Evolutionary conservation across 352 stramenopile species (phyloP), one percentile per base, ranked within the genome.

Genomic region (Globisporangium lucens): DNA sequence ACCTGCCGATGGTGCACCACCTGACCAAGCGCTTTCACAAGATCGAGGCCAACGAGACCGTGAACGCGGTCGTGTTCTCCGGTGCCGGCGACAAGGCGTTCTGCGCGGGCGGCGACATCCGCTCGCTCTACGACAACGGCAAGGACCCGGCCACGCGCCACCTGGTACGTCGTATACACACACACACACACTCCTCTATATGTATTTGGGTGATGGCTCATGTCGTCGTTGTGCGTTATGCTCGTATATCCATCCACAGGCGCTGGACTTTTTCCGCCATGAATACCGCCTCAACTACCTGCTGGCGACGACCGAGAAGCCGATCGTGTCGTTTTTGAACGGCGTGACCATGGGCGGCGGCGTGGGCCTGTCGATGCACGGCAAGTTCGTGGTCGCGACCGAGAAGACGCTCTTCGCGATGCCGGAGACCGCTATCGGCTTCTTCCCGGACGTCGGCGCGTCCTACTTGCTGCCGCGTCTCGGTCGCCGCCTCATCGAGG

Each of bases 301-400:
- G 52, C 85, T 93, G 67, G 83, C 75, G 70, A 93, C 87, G 41
- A 93, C 85, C 27, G 84, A 93, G 76, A 92, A 89, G 69, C 87
- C 87, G 41, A 87, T 95, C 56, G 84, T 99, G 9, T 98, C 93
- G 51, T 87, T 99, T 66, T 96, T 98, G 76, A 97, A 99, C 79
- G 98, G 98, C 59, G 91, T 99, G 53, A 98, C 98, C 52, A 99
- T 99, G 97, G 98, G 98, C 67, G 98, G 98, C 63, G 98, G 98
- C 66, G 97, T 99, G 38, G 98, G 98, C 0, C 75, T 99, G 36
- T 99, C 94, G 13, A 91, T 99, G 71, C 94, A 99, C 81, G 97
- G 97, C 65, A 95, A 95, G 69, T 98, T 99, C 71, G 83, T 98
- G 17, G 83, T 99, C 22, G 95, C 97, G 8, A 99, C 97, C 1